Evolutionary conservation across 495 filamentous ascomycete species (phyloP).

Genomic region (Annulohypoxylon maeteangense): DNA sequence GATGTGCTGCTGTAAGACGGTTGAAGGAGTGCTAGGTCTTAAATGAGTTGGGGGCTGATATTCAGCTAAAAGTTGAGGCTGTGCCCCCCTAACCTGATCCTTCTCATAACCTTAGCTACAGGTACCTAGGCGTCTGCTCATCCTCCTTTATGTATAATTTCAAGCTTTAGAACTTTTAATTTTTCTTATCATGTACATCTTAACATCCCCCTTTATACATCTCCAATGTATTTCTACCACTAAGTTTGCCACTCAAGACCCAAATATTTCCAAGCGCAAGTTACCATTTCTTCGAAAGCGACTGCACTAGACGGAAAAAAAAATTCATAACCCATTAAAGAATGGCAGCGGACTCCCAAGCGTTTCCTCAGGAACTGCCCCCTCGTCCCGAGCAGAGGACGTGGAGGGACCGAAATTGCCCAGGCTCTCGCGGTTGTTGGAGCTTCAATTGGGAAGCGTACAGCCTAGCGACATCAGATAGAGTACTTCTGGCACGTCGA

Average conservation of each 20-base stretch:
- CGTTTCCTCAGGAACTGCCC: conserved; percentile 29
- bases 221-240: too few relatives aligned
- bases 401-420: conserved; percentile 30
- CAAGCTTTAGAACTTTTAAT: background rate
- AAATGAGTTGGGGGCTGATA: background rate
- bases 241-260: too few relatives aligned
- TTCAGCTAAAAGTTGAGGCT: background rate
- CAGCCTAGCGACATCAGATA: conserved; percentile 18
- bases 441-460: conserved; percentile 39
- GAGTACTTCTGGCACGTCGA: conserved; percentile 18
- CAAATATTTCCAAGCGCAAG: too few relatives aligned
- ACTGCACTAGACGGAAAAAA: background rate
- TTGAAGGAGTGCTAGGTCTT: background rate
- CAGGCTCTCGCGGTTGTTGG: conserved; percentile 32
- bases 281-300: background rate
- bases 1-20: background rate
- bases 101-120: background rate
- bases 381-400: conserved; percentile 23
- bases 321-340: too few relatives aligned
- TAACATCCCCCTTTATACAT: too few relatives aligned
- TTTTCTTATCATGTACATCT: background rate
- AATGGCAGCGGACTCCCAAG: background rate
- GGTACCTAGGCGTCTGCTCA: background rate
- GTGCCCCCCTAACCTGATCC: background rate
- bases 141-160: background rate